Evolutionary conservation across 768 basidiomycete species (phyloP).

Genomic region (Trametes sanguinea): DNA sequence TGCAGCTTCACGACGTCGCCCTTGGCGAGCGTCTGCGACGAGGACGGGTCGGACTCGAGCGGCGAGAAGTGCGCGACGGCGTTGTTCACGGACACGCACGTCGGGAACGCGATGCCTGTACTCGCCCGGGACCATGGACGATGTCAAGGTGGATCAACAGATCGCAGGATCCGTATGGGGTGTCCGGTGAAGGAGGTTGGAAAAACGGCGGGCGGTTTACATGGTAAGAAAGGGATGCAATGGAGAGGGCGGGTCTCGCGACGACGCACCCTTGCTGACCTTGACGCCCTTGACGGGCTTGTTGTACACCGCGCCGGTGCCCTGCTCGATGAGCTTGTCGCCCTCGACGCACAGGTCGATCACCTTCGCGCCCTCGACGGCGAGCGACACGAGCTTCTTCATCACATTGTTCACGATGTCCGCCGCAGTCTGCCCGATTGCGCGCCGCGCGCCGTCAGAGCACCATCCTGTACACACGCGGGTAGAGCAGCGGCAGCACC

Average conservation of each 20-base stretch:
- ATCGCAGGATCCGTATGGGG: neutral
- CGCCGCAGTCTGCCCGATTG: conserved; percentile 68
- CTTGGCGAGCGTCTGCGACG: conserved; percentile 68
- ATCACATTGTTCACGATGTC: conserved; percentile 86
- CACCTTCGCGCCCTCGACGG: conserved; percentile 80
- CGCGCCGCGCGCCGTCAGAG: neutral
- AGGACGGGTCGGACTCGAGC: conserved; percentile 80
- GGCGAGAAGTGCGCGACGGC: conserved; percentile 95
- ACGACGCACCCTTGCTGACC: conserved; percentile 74
- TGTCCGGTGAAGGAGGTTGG: neutral
- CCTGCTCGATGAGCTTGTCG: conserved; percentile 89
- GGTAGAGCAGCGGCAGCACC: too few species aligned
- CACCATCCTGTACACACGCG: too few species aligned
- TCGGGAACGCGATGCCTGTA: conserved; percentile 91
- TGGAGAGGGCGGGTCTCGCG: neutral
- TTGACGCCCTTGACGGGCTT: conserved; percentile 88
- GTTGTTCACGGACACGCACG: conserved; percentile 92
- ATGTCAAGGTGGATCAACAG: neutral
- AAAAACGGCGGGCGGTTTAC: neutral
- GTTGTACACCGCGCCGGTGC: conserved; percentile 84
- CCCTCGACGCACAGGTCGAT: conserved; percentile 92
- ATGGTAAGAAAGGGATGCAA: neutral
- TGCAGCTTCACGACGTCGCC: conserved; percentile 96
- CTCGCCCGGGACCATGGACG: neutral
- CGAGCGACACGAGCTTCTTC: conserved; percentile 78